phyloP scores from a whole-genome alignment of 495 filamentous ascomycete genomes.

The Daldinia caldariorum region DNA sequence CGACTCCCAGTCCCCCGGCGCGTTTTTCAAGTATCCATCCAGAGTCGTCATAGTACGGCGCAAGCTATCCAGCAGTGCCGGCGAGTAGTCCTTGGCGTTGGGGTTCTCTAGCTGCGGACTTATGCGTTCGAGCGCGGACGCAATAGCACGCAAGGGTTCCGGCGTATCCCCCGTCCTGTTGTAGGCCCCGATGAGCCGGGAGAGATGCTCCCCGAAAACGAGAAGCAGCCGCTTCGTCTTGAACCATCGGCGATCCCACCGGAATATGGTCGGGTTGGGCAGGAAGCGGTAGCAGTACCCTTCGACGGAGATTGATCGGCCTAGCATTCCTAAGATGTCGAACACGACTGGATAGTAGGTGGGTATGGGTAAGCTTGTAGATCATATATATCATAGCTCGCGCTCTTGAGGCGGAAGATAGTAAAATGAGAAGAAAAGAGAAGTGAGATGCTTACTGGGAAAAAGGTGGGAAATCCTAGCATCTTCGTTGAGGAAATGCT shows the following conservation, averaged over 20 bases:
- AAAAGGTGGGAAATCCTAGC: constrained; percentile 55
- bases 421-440: neutral
- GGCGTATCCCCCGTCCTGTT: neutral
- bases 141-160: constrained; percentile 13
- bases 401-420: neutral
- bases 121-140: constrained; percentile 5
- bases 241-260: constrained; percentile 58
- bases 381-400: neutral
- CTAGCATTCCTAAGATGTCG: constrained; percentile 63
- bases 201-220: constrained; percentile 45
- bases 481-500: constrained; percentile 50
- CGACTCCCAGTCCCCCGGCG: constrained; percentile 7
- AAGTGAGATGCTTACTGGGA: constrained; percentile 48
- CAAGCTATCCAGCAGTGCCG: constrained; percentile 49
- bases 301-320: constrained; percentile 54
- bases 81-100: constrained; percentile 15
- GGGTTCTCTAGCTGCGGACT: constrained; percentile 1
- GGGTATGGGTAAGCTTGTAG: constrained; percentile 7
- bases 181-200: constrained; percentile 10
- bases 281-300: constrained; percentile 57
- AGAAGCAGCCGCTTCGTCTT: constrained; percentile 48
- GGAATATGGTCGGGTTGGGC: constrained; percentile 59
- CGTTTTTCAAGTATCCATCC: constrained; percentile 35
- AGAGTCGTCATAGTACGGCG: constrained; percentile 50
- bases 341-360: constrained; percentile 53